phyloP scores from a whole-genome alignment of 176 grass and related monocot species.

The Rhynchospora pubera region DNA sequence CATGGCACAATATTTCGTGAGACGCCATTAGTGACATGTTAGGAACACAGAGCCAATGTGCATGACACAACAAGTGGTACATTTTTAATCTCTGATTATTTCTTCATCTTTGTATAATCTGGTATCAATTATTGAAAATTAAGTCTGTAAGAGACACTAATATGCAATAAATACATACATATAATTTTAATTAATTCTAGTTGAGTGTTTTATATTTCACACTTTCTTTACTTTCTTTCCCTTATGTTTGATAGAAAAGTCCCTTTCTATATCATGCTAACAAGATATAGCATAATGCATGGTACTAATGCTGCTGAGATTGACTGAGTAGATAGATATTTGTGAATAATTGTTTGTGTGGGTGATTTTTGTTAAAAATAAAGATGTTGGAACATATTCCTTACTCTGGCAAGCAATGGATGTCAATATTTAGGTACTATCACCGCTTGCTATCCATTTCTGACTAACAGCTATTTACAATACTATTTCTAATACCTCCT shows the following conservation, averaged over 20 bases:
- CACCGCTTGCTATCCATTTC: no score
- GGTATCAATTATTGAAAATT: neutral
- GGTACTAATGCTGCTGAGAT: no score
- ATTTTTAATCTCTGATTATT: slow-evolving; percentile 21
- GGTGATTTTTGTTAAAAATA: neutral
- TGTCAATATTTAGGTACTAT: neutral
- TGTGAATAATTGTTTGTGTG: neutral
- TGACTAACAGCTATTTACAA: no score
- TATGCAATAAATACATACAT: neutral
- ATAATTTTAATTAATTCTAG: neutral
- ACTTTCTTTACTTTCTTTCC: neutral
- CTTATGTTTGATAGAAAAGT: neutral
- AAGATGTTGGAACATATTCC: neutral
- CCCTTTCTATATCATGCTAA: neutral
- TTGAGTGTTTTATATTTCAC: neutral
- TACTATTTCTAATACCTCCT: no score
- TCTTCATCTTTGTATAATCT: neutral
- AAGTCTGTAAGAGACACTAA: neutral
- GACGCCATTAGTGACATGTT: slow-evolving; percentile 78
- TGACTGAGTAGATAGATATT: neutral
- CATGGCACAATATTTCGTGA: no score
- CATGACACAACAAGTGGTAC: slow-evolving; percentile 55
- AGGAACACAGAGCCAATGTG: slow-evolving; percentile 29
- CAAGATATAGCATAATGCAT: neutral
- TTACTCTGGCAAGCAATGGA: neutral